Conservation (phyloP, 192 early-diverging fungal genomes). For the Lobosporangium transversale region DNA sequence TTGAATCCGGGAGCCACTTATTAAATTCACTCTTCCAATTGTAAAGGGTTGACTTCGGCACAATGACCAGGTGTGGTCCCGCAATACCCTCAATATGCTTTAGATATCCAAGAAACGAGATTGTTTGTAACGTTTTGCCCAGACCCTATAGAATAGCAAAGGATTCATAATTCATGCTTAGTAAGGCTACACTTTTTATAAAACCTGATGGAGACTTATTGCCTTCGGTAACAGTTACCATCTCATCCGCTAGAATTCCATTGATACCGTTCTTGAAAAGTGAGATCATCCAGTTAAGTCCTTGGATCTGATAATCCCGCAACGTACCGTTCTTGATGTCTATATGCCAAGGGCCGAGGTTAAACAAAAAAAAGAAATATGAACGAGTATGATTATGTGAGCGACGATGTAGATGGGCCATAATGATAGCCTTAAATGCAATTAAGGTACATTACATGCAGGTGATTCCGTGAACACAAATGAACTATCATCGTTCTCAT, state of each 20-base stretch:
- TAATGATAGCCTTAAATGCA: no score
- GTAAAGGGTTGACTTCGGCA: constrained; percentile 95
- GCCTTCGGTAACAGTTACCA: no score
- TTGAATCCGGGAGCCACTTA: constrained; percentile 90
- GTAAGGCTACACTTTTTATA: neutral
- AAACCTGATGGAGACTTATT: no score
- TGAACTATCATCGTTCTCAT: constrained; percentile 59
- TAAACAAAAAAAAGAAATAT: constrained; percentile 1
- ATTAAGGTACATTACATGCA: constrained; percentile 62
- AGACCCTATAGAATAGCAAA: constrained; percentile 69
- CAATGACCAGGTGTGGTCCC: constrained; percentile 95
- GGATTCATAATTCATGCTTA: neutral
- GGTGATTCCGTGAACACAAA: constrained; percentile 92
- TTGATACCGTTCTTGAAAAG: constrained; percentile 98
- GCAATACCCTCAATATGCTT: constrained; percentile 79
- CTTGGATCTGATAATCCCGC: constrained; percentile 97
- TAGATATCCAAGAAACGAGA: constrained; percentile 95
- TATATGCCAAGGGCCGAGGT: constrained; percentile 16
- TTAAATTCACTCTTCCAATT: constrained; percentile 96
- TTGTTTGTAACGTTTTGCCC: constrained; percentile 96
- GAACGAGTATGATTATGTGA: no score
- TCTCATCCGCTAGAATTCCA: constrained; percentile 98
- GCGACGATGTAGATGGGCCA: no score
- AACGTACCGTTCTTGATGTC: constrained; percentile 92
- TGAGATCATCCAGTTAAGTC: constrained; percentile 98